Conservation (phyloP, 805 yeast genomes). For the Tetrapisispora namnaoensis region DNA sequence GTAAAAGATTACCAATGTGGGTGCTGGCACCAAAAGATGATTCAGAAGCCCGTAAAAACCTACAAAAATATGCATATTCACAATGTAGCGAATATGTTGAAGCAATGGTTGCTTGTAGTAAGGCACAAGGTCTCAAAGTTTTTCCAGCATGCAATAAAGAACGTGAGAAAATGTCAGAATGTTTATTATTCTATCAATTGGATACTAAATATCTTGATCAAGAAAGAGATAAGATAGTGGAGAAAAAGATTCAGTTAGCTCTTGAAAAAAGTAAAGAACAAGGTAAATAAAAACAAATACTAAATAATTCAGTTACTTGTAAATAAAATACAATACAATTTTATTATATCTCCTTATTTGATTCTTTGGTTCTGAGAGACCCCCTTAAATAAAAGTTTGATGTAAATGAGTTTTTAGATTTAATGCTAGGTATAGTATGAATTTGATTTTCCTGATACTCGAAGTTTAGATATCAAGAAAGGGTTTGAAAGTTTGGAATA, state of each 20-base stretch:
- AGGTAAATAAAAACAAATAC: neutral
- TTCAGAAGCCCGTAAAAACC: constrained; percentile 56
- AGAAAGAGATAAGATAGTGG: constrained; percentile 55
- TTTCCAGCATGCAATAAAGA: constrained; percentile 56
- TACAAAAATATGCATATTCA: constrained; percentile 58
- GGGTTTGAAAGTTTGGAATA: neutral
- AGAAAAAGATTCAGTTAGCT: constrained; percentile 38
- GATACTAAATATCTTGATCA: constrained; percentile 52
- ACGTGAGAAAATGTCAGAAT: constrained; percentile 48
- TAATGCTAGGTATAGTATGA: neutral
- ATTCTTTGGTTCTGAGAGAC: no score
- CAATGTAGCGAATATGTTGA: constrained; percentile 61
- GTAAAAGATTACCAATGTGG: constrained; percentile 52
- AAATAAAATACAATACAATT: neutral
- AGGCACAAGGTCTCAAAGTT: constrained; percentile 50
- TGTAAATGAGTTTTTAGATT: no score
- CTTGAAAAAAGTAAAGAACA: neutral
- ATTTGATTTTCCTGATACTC: constrained; percentile 11
- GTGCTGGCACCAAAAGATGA: constrained; percentile 69
- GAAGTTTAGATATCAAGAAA: constrained; percentile 17
- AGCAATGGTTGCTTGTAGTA: constrained; percentile 56
- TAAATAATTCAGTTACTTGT: neutral
- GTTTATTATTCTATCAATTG: constrained; percentile 52
- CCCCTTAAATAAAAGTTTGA: neutral
- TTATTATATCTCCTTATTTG: neutral